Conservation (phyloP, 164 flowering plant genomes). For the Stephania japonica region DNA sequence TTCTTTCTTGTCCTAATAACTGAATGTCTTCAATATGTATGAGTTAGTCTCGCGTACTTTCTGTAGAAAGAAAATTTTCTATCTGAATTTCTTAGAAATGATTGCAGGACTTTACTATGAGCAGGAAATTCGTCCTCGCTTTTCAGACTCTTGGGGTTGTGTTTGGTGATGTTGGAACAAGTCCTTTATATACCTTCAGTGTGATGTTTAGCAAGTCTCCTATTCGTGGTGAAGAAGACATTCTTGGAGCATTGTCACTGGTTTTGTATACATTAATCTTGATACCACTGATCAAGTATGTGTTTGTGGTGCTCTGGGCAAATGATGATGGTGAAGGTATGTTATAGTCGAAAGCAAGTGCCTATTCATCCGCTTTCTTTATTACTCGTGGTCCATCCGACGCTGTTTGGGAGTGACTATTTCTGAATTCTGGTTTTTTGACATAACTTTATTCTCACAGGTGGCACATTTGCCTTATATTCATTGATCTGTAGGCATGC, state of each 20-base stretch:
- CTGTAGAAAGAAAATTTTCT: background rate
- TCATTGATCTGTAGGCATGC: slow-evolving; percentile 97
- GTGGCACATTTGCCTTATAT: slow-evolving; percentile 98
- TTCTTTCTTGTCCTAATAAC: no score
- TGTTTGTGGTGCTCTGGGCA: slow-evolving; percentile 89
- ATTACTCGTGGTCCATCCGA: background rate
- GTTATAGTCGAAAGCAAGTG: slow-evolving; percentile 4
- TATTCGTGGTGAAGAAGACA: slow-evolving; percentile 70
- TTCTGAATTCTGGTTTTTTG: slow-evolving; percentile 1
- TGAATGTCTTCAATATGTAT: no score
- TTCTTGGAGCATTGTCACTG: slow-evolving; percentile 87
- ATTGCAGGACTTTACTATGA: slow-evolving; percentile 66
- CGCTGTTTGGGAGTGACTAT: background rate
- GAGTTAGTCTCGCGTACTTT: no score
- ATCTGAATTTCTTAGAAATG: slow-evolving; percentile 16
- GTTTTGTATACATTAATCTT: slow-evolving; percentile 85
- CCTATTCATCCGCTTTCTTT: background rate
- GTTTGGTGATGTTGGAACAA: slow-evolving; percentile 98
- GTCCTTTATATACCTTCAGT: slow-evolving; percentile 92
- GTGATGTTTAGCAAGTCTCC: slow-evolving; percentile 94
- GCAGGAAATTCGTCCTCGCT: slow-evolving; percentile 62
- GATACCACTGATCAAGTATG: slow-evolving; percentile 88
- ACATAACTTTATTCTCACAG: slow-evolving; percentile 36
- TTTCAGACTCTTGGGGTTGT: slow-evolving; percentile 95
- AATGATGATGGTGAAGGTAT: slow-evolving; percentile 99